Evolutionary conservation across 257 asterid genomes (phyloP), one percentile per base, ranked within the genome.

Genomic region (Petrea volubilis): DNA sequence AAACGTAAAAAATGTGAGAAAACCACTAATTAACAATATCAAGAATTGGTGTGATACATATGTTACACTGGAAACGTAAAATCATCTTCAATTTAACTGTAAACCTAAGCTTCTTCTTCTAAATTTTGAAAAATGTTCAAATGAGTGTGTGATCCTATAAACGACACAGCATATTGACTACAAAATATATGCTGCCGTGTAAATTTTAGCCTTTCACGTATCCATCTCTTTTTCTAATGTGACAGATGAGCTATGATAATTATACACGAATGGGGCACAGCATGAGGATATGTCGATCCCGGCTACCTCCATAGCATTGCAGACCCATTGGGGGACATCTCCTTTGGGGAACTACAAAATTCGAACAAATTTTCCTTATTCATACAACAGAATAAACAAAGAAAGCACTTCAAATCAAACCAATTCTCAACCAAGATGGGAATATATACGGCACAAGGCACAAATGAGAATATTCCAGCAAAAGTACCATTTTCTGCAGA

Each of bases 261-360:
- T 12, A 12, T 12, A 61, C 1, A 12, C 34, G 68, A 71, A 67
- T 29, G 77, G 77, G 36, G 76, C 57, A 68, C 93, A 80, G 64
- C 97, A 86, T 1, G 87, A 82, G 28, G 96, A 85, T 76, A 94
- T 89, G 84, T 94, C 97, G 1, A 94, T 85, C 60, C 97, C 97
- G 34, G 97, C 97, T 43, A 94, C 99, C 80, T 94, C 99, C 99
- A 94, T 89, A 40, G 99, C 99, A 61, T 91, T 94, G 86, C 97
- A 88, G 14, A 94, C 99, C 99, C 99, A 94, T 67, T 83, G 85
- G 1, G 97, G 99, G 36, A 91, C 90, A 56, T 94, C 89, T 5
- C 95, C 96, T 72, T 85, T 56, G 0, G 99, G 99, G 68, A 94
- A 94, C 98, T 93, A 73, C 80, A 82, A 53, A 47, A 71, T 59